A percentile compares a stretch with the other conserved stretches of the same genome.
Evolutionary conservation across 2,329 filamentous ascomycete genomes (phyloP).

Genomic region (Albophoma yamanashiensis): DNA sequence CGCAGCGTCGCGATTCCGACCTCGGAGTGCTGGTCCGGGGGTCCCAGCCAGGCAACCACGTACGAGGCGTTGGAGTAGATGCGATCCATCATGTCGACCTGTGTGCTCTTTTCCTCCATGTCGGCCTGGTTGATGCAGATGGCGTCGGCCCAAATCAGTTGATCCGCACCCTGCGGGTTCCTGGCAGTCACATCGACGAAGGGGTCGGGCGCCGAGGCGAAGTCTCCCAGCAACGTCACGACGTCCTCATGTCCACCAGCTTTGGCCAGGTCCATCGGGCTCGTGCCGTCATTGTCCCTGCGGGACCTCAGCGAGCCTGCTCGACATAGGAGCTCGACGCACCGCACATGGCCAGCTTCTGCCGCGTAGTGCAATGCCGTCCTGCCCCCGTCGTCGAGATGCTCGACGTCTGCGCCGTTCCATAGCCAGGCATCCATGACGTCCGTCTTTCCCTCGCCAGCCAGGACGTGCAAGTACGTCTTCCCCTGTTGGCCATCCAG

Average conservation of each 20-base stretch:
- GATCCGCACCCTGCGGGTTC: constrained; percentile 1
- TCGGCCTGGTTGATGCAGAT: constrained; percentile 18
- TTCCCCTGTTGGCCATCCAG: constrained; percentile 1
- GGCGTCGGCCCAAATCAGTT: constrained; percentile 17
- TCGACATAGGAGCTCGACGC: constrained; percentile 5
- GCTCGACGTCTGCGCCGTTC: constrained; percentile 5
- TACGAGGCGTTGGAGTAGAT: constrained; percentile 15
- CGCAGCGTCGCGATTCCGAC: constrained; percentile 7
- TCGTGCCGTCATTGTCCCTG: constrained; percentile 5
- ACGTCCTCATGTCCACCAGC: constrained; percentile 5
- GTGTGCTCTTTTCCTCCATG: constrained; percentile 12
- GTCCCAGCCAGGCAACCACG: constrained; percentile 15
- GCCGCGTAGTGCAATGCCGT: constrained; percentile 10
- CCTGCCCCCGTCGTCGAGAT: constrained; percentile 4
- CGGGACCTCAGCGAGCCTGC: constrained; percentile 2
- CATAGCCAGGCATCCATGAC: constrained; percentile 5
- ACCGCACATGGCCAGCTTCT: constrained; percentile 2
- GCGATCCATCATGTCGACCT: constrained; percentile 17
- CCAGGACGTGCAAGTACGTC: constrained; percentile 6
- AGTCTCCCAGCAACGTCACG: constrained; percentile 4
- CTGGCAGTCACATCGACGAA: not conserved
- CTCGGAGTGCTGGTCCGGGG: constrained; percentile 7
- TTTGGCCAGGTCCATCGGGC: constrained; percentile 8
- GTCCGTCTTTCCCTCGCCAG: constrained; percentile 1
- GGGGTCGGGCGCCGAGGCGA: constrained; percentile 2